Conservation (phyloP, 805 yeast genomes). For the Komagataella mondaviorum region DNA sequence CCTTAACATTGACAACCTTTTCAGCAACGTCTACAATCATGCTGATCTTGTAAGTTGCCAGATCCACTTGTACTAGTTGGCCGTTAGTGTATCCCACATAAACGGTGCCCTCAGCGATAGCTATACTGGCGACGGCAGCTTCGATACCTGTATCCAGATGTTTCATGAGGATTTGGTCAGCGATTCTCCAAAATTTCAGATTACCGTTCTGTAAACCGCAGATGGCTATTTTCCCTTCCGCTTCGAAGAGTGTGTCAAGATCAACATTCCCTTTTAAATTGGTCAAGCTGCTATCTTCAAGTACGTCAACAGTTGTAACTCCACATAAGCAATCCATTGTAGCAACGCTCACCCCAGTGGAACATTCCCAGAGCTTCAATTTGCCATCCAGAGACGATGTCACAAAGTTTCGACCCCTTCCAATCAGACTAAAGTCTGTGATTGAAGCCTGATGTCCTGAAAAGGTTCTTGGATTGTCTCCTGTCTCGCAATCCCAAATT, state of each 20-base stretch:
- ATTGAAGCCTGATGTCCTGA: conserved; percentile 33
- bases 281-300: neutral
- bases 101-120: neutral
- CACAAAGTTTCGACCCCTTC: conserved; percentile 54
- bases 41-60: neutral
- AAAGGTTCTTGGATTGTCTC: conserved; percentile 36
- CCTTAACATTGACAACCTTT: neutral
- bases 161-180: neutral
- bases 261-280: too few species aligned
- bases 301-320: neutral
- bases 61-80: neutral
- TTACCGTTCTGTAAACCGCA: neutral
- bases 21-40: neutral
- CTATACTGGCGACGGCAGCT: neutral
- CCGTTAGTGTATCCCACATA: neutral
- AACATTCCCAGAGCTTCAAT: conserved; percentile 58
- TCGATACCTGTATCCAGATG: neutral
- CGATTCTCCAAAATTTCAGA: neutral
- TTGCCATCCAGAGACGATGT: conserved; percentile 43
- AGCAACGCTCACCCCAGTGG: conserved; percentile 30
- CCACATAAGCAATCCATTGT: neutral
- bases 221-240: neutral
- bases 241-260: neutral
- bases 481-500: conserved; percentile 43
- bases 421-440: conserved; percentile 38